Percentiles rank a stretch among this genome's conserved stretches.
These are phyloP conservation scores for Candida dendrica DNA, from an alignment of 805 yeast species.

Conservation along the genomic window DNA sequence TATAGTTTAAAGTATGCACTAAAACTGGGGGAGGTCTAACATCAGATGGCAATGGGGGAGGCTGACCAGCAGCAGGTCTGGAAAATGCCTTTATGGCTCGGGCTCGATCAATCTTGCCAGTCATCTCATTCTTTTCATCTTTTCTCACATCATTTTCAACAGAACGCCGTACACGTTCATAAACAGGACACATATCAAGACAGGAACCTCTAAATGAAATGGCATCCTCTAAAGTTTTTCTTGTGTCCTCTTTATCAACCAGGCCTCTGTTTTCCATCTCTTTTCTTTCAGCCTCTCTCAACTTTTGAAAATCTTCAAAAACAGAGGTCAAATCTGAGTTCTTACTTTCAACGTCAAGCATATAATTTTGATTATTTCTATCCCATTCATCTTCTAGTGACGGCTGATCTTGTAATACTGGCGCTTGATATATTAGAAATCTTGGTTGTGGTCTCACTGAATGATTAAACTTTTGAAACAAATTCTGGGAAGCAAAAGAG, in stretches of 20 bases:
- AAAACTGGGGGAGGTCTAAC: constrained; percentile 87
- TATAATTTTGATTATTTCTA: constrained; percentile 53
- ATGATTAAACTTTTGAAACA: constrained; percentile 3
- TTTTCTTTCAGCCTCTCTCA: constrained; percentile 68
- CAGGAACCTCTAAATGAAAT: constrained; percentile 85
- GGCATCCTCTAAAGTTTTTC: constrained; percentile 83
- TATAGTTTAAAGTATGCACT: constrained; percentile 58
- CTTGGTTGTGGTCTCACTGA: constrained; percentile 24
- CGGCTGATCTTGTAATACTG: constrained; percentile 23
- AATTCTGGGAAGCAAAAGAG: constrained; percentile 10
- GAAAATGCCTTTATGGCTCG: constrained; percentile 87
- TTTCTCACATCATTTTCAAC: constrained; percentile 80
- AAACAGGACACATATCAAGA: constrained; percentile 89
- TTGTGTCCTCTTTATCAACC: constrained; percentile 80
- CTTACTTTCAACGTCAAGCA: constrained; percentile 43
- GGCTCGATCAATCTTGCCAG: constrained; percentile 47
- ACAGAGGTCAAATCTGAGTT: constrained; percentile 60
- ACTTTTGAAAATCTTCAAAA: constrained; percentile 65
- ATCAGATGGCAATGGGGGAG: constrained; percentile 95
- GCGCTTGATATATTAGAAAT: constrained; percentile 29
- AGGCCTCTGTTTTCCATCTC: constrained; percentile 75
- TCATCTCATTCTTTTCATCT: constrained; percentile 56
- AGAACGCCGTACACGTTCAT: constrained; percentile 82
- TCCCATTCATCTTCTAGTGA: constrained; percentile 59
- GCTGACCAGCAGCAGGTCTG: constrained; percentile 97